These are phyloP conservation scores for Spirogloea muscicola DNA, from an alignment of 139 green algal species.

Conservation along the genomic window DNA sequence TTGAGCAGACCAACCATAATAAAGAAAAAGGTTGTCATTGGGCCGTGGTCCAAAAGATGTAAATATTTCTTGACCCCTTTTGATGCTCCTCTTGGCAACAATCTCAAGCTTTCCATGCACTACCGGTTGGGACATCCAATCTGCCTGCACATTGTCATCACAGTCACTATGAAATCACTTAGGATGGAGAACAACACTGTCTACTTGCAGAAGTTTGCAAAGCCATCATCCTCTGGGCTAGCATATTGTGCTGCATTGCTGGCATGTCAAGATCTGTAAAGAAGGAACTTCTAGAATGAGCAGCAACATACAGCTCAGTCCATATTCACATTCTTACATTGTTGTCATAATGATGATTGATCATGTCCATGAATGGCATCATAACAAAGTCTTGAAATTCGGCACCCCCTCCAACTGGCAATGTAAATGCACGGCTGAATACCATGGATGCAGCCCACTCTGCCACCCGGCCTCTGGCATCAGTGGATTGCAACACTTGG, in stretches of 20 bases:
- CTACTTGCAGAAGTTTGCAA: too few relatives aligned
- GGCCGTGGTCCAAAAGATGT: not conserved
- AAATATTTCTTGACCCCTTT: not conserved
- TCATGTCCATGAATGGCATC: constrained; percentile 23
- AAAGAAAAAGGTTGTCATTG: constrained; percentile 28
- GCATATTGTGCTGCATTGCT: too few relatives aligned
- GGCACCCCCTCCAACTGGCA: not conserved
- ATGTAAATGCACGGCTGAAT: constrained; percentile 5
- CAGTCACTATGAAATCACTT: too few relatives aligned
- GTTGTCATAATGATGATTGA: constrained; percentile 26
- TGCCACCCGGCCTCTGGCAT: too few relatives aligned
- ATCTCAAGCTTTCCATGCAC: constrained; percentile 4
- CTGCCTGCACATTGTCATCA: too few relatives aligned
- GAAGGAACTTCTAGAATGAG: too few relatives aligned
- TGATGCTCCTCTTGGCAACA: not conserved
- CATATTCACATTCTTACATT: constrained; percentile 10
- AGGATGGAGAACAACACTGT: too few relatives aligned
- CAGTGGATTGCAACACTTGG: too few relatives aligned
- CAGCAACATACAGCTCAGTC: too few relatives aligned
- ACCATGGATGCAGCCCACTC: constrained; percentile 7
- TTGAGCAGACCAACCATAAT: too few relatives aligned
- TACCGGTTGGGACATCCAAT: constrained; percentile 15
- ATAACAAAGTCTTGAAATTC: constrained; percentile 6
- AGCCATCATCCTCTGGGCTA: too few relatives aligned
- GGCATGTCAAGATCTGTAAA: too few relatives aligned